Percentiles rank a stretch among this genome's conserved stretches.
phyloP scores from a whole-genome alignment of 2,329 filamentous ascomycete species.

The Macrophomina tecta region DNA sequence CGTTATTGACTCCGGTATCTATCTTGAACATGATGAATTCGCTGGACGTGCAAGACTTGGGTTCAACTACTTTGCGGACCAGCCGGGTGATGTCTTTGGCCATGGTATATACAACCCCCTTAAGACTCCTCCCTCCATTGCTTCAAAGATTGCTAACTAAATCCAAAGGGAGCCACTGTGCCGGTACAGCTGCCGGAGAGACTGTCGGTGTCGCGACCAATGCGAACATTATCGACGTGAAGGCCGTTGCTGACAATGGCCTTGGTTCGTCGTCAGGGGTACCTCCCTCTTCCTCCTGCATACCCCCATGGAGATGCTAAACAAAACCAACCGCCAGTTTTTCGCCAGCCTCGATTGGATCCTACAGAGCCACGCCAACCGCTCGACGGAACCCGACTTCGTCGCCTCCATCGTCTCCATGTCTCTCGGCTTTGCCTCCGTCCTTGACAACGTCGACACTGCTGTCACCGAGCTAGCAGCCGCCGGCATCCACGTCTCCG shows the following conservation, averaged over 20 bases:
- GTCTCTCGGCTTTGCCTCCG: conserved; percentile 45
- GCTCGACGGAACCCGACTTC: conserved; percentile 41
- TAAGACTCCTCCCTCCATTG: too few species aligned
- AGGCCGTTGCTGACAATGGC: conserved; percentile 42
- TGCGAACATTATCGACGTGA: conserved; percentile 43
- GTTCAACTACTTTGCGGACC: conserved; percentile 41
- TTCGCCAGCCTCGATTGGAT: conserved; percentile 48
- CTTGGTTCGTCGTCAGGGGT: conserved; percentile 38
- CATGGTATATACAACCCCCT: conserved; percentile 33
- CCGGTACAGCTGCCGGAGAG: conserved; percentile 42
- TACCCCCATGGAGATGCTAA: background rate
- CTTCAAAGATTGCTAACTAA: too few species aligned
- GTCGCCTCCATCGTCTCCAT: conserved; percentile 43
- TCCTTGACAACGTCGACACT: conserved; percentile 18
- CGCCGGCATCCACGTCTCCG: conserved; percentile 29
- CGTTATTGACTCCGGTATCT: conserved; percentile 49
- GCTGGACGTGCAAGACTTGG: conserved; percentile 39
- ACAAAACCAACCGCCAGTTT: conserved; percentile 31
- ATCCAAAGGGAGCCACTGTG: conserved; percentile 39
- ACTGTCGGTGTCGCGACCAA: conserved; percentile 45
- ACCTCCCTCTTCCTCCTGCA: conserved; percentile 16
- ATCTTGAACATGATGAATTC: conserved; percentile 35
- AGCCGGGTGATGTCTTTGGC: conserved; percentile 45
- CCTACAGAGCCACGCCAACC: conserved; percentile 42
- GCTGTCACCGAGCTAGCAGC: conserved; percentile 1